These are phyloP conservation scores for Leucocoprinus sp. DNA, from an alignment of 768 basidiomycete genomes.

Conservation along the genomic window DNA sequence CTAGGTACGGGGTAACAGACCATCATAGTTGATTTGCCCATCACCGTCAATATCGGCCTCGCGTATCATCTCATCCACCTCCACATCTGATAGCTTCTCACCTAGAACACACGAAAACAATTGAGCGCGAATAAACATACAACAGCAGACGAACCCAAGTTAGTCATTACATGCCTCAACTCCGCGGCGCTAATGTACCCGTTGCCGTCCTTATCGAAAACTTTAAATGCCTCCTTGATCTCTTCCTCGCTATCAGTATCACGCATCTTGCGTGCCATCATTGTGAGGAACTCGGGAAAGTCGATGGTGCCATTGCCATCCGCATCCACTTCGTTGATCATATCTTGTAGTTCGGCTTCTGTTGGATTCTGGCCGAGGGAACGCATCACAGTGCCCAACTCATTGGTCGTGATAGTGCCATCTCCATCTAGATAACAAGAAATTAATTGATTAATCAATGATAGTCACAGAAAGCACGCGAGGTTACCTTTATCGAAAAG, in stretches of 20 bases:
- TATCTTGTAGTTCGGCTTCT: constrained; percentile 34
- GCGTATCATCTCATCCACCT: constrained; percentile 96
- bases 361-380: constrained; percentile 37
- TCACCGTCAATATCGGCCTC: constrained; percentile 94
- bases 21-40: constrained; percentile 87
- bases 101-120: constrained; percentile 28
- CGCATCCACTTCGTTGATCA: constrained; percentile 37
- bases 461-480: constrained; percentile 6
- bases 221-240: constrained; percentile 34
- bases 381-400: constrained; percentile 40
- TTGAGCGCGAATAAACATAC: background rate
- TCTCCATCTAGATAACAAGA: constrained; percentile 29
- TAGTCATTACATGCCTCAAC: constrained; percentile 90
- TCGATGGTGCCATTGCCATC: constrained; percentile 38
- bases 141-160: constrained; percentile 53
- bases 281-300: constrained; percentile 35
- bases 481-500: constrained; percentile 88
- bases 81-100: constrained; percentile 79
- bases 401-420: constrained; percentile 37
- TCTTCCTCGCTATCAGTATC: constrained; percentile 28
- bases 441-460: constrained; percentile 7
- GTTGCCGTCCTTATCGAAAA: constrained; percentile 95
- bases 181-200: constrained; percentile 88
- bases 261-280: constrained; percentile 31
- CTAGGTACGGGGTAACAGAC: constrained; percentile 26